Base-by-base conservation (phyloP, 2,329 filamentous ascomycete genomes). In the Apiospora aurea region DNA sequence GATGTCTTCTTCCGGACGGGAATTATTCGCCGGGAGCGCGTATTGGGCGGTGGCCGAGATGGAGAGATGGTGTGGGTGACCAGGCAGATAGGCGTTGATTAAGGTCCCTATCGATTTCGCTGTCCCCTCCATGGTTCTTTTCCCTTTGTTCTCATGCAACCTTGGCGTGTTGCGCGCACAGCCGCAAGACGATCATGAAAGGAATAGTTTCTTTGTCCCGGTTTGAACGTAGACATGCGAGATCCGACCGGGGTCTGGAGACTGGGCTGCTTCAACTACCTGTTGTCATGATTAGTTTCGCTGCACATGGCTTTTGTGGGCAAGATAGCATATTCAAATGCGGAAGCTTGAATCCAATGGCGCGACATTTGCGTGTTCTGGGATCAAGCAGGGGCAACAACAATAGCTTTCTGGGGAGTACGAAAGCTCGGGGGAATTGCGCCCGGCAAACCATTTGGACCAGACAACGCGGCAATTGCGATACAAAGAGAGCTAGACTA, bases 71-170 rank as follows among this genome's bases (percentile, higher is more conserved):
- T 90, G 86, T 74, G 87, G 85, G 78, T 83, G 83, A 72, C 84
- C 82, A 74, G 88, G 88, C 74, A 89, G 81, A 87, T 83, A 78
- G 82, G 82, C 82, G 70, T 88, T 83, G 77, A 85, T 84, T 79
- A 89, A 82, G 80, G 81, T 83, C 80, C 88, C 81, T 81, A 88
- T 85, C 82, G 83, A 86, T 83, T 88, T 87, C 80, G 85, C 86
- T 84, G 87, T 86, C 84, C 84, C 86, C 85, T 89, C 88, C 88
- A 90, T 90, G 76, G 75, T 80, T 74, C 75, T 38, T 57, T 68
- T 73, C 69, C 76, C 74, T 77, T 78, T 78, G 77, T 76, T 78
- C 47, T 77, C 76, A 75, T 78, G 78, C 79, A 79, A 80, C 79
- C 72, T 75, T 72, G 73, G 73, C 76, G 72, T 71, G 79, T 78